phyloP scores from a whole-genome alignment of 192 early-diverging fungal genomes.

The Entomortierella chlamydospora region DNA sequence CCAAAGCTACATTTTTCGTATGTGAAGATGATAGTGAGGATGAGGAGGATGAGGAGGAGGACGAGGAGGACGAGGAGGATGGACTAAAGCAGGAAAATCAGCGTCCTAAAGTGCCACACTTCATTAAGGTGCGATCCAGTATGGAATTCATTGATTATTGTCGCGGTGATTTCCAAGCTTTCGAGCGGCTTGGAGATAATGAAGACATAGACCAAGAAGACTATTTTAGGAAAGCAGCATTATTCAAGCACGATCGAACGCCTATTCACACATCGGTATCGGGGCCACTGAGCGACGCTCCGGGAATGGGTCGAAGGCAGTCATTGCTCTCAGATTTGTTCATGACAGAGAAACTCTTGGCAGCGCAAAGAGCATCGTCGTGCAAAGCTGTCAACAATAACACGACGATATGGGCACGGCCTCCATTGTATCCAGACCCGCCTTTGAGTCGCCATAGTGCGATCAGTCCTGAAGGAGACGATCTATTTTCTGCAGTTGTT shows the following conservation, averaged over 20 bases:
- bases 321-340: conserved; percentile 18
- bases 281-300: neutral
- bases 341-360: conserved; percentile 15
- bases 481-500: neutral
- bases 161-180: too few relatives aligned
- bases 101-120: too few relatives aligned
- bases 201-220: neutral
- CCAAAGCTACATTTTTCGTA: conserved; percentile 14
- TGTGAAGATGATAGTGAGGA: conserved; percentile 10
- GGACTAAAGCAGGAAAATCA: too few relatives aligned
- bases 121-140: neutral
- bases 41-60: neutral
- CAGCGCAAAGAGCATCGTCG: neutral
- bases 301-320: conserved; percentile 1
- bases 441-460: neutral
- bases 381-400: too few relatives aligned
- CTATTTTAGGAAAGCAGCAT: neutral
- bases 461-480: conserved; percentile 7
- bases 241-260: neutral
- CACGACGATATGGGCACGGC: too few relatives aligned
- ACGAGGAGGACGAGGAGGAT: neutral
- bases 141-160: neutral
- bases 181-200: neutral
- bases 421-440: neutral
- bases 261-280: neutral